Conservation (phyloP, 1,139 yeast genomes). For the Kodamaea plutei region DNA sequence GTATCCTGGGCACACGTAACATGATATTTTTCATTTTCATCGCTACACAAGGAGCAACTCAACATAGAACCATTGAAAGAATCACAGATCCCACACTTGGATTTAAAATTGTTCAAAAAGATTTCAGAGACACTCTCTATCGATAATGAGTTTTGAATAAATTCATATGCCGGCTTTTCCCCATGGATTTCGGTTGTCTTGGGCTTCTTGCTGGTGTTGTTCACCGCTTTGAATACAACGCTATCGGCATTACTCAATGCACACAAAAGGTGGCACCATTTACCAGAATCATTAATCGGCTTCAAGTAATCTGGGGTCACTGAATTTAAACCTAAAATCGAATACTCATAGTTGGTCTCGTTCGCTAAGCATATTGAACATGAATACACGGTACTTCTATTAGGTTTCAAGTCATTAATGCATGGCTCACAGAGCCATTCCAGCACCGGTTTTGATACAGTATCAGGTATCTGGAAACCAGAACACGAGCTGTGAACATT, state of each 20-base stretch:
- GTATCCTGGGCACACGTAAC: slow-evolving; percentile 64
- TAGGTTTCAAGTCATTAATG: slow-evolving; percentile 62
- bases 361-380: slow-evolving; percentile 66
- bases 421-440: slow-evolving; percentile 87
- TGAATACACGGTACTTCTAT: slow-evolving; percentile 51
- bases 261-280: slow-evolving; percentile 83
- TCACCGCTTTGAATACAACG: slow-evolving; percentile 18
- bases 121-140: slow-evolving; percentile 30
- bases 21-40: slow-evolving; percentile 35
- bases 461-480: slow-evolving; percentile 41
- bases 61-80: slow-evolving; percentile 28
- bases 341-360: slow-evolving; percentile 44
- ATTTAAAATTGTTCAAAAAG: slow-evolving; percentile 21
- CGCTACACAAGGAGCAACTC: slow-evolving; percentile 25
- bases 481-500: slow-evolving; percentile 70
- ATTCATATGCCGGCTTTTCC: slow-evolving; percentile 20
- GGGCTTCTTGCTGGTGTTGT: slow-evolving; percentile 1
- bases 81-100: slow-evolving; percentile 28
- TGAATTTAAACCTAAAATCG: slow-evolving; percentile 36
- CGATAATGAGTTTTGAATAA: slow-evolving; percentile 17
- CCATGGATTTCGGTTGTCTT: slow-evolving; percentile 29
- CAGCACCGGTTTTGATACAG: slow-evolving; percentile 22
- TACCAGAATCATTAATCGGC: slow-evolving; percentile 56
- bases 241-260: slow-evolving; percentile 46
- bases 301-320: slow-evolving; percentile 65